A percentile compares a stretch with the other conserved stretches of the same genome.
phyloP scores from a whole-genome alignment of 768 basidiomycete genomes.

The Plicaturopsis crispa region DNA sequence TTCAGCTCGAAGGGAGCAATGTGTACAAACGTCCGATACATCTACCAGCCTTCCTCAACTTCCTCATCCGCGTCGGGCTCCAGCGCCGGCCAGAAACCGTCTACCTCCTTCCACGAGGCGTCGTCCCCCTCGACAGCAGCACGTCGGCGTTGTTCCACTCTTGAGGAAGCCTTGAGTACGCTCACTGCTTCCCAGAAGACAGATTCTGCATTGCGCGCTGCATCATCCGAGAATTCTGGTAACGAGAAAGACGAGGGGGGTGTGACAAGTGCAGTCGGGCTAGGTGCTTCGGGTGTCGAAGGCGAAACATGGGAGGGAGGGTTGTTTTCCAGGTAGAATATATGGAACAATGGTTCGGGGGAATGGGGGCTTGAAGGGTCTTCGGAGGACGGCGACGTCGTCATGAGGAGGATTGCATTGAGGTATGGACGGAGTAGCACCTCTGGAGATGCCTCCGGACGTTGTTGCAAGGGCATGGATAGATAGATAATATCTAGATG shows the following conservation, averaged over 20 bases:
- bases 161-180: conserved; percentile 16
- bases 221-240: conserved; percentile 49
- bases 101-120: conserved; percentile 14
- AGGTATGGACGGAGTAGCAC: conserved; percentile 51
- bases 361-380: conserved; percentile 7
- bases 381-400: conserved; percentile 4
- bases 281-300: conserved; percentile 2
- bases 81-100: conserved; percentile 32
- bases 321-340: conserved; percentile 47
- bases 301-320: conserved; percentile 1
- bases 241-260: conserved; percentile 26
- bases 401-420: conserved; percentile 29
- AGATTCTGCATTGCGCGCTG: conserved; percentile 49
- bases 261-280: conserved; percentile 12
- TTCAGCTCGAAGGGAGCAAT: too few relatives aligned
- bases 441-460: conserved; percentile 23
- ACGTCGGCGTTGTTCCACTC: too few relatives aligned
- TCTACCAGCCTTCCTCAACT: conserved; percentile 8
- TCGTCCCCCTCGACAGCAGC: conserved; percentile 5
- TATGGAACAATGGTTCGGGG: conserved; percentile 38
- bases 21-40: too few relatives aligned
- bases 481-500: conserved; percentile 54
- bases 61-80: conserved; percentile 21
- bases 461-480: conserved; percentile 35
- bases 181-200: conserved; percentile 41